Percentiles rank a stretch among this genome's conserved stretches.
Conservation (phyloP, 441 rosid species). For the Eruca vesicaria region DNA sequence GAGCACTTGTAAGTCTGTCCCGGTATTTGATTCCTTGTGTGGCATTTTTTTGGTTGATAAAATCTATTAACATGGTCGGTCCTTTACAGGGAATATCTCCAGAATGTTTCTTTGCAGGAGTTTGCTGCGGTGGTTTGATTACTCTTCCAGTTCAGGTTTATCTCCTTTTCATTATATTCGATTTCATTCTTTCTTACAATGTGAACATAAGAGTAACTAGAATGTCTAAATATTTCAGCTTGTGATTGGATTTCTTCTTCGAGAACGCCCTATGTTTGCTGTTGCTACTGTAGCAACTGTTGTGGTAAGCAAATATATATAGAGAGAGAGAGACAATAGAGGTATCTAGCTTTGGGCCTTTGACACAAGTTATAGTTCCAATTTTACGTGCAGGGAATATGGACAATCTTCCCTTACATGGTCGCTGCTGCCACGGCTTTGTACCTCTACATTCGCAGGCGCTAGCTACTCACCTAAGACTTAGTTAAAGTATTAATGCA, state of each 20-base stretch:
- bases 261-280: conserved; percentile 76
- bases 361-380: conserved; percentile 7
- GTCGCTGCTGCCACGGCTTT: conserved; percentile 72
- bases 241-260: conserved; percentile 64
- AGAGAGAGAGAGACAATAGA: neutral
- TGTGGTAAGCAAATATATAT: conserved; percentile 54
- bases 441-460: conserved; percentile 46
- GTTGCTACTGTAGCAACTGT: conserved; percentile 77
- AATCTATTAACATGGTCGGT: neutral
- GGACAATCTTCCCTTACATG: conserved; percentile 76
- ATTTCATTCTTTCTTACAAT: neutral
- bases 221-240: conserved; percentile 41
- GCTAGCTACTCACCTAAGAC: conserved; percentile 14
- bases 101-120: conserved; percentile 83
- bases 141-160: conserved; percentile 81
- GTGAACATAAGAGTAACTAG: neutral
- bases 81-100: conserved; percentile 63
- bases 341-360: neutral
- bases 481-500: neutral
- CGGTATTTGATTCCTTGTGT: neutral
- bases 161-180: neutral
- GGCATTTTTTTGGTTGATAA: neutral
- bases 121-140: conserved; percentile 82
- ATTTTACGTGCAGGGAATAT: conserved; percentile 57
- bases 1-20: conserved; percentile 57